Conservation (phyloP, 1,284 basidiomycete genomes). For the Inonotus hispidus region DNA sequence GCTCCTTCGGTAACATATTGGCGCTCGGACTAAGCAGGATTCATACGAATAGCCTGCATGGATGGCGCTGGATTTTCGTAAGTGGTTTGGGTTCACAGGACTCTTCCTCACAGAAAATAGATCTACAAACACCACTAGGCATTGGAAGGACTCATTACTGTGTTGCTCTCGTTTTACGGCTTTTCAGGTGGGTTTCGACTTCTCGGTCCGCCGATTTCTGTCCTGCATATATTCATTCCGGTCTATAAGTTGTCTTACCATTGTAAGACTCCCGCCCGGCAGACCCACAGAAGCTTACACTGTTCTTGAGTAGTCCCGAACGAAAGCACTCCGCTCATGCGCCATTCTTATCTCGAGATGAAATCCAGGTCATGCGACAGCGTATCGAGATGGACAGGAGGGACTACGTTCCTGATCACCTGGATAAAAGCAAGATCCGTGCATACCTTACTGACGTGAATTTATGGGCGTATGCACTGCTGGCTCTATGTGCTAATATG, state of each 20-base stretch:
- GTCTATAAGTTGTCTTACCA: neutral
- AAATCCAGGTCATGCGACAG: slow-evolving; percentile 31
- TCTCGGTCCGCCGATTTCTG: neutral
- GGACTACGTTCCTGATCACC: slow-evolving; percentile 32
- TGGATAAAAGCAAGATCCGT: slow-evolving; percentile 30
- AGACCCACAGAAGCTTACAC: neutral
- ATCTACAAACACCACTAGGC: neutral
- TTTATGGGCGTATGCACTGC: slow-evolving; percentile 36
- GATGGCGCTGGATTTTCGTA: slow-evolving; percentile 17
- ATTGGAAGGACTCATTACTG: slow-evolving; percentile 9
- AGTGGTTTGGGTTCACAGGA: neutral
- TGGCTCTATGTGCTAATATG: slow-evolving; percentile 26
- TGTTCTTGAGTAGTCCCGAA: slow-evolving; percentile 28
- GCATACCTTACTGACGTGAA: slow-evolving; percentile 32
- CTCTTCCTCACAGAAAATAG: neutral
- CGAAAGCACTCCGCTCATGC: slow-evolving; percentile 25
- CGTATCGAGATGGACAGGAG: slow-evolving; percentile 38
- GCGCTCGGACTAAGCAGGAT: slow-evolving; percentile 7
- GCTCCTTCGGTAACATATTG: slow-evolving; percentile 12
- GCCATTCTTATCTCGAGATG: slow-evolving; percentile 34
- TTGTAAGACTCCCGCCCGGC: neutral
- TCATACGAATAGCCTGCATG: neutral
- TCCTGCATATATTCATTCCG: neutral
- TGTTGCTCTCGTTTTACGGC: slow-evolving; percentile 6
- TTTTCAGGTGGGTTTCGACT: neutral